Conservation (phyloP, 495 filamentous ascomycete genomes). For the Jackrogersella multiformis region DNA sequence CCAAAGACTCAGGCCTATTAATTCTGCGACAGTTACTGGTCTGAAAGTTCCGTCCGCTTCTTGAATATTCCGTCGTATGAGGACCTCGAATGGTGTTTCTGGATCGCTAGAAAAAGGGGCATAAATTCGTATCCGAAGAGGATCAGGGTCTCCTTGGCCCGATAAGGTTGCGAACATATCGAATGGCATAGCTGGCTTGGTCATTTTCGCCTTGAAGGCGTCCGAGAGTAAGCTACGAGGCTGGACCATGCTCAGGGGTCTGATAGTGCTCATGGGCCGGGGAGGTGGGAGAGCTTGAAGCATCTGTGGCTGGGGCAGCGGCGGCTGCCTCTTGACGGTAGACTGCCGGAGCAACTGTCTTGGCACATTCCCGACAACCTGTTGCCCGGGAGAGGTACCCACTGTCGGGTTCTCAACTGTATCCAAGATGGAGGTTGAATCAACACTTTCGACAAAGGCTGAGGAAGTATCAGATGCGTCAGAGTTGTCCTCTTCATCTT, state of each 20-base stretch:
- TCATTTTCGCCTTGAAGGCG: slow-evolving; percentile 77
- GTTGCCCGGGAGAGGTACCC: slow-evolving; percentile 58
- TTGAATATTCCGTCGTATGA: slow-evolving; percentile 78
- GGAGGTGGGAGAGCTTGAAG: slow-evolving; percentile 85
- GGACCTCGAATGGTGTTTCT: slow-evolving; percentile 76
- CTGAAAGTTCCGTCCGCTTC: slow-evolving; percentile 69
- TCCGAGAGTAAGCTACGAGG: slow-evolving; percentile 77
- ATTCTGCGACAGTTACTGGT: slow-evolving; percentile 83
- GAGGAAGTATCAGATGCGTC: slow-evolving; percentile 65
- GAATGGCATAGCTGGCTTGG: slow-evolving; percentile 82
- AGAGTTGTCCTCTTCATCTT: slow-evolving; percentile 60
- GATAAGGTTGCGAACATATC: slow-evolving; percentile 87
- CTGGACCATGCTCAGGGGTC: slow-evolving; percentile 82
- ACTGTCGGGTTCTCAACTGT: slow-evolving; percentile 56
- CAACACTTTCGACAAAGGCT: slow-evolving; percentile 63
- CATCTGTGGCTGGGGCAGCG: slow-evolving; percentile 63
- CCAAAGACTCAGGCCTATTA: slow-evolving; percentile 90
- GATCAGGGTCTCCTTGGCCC: slow-evolving; percentile 83
- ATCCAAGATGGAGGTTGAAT: slow-evolving; percentile 63
- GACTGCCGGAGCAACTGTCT: slow-evolving; percentile 60
- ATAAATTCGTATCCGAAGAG: slow-evolving; percentile 86
- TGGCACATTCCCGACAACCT: slow-evolving; percentile 64
- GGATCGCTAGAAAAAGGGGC: slow-evolving; percentile 80
- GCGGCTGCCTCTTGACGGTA: slow-evolving; percentile 55
- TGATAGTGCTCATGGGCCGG: slow-evolving; percentile 85